A percentile compares a stretch with the other conserved stretches of the same genome.
phyloP scores from a whole-genome alignment of 176 grass and related monocot species.

The Cocos nucifera region DNA sequence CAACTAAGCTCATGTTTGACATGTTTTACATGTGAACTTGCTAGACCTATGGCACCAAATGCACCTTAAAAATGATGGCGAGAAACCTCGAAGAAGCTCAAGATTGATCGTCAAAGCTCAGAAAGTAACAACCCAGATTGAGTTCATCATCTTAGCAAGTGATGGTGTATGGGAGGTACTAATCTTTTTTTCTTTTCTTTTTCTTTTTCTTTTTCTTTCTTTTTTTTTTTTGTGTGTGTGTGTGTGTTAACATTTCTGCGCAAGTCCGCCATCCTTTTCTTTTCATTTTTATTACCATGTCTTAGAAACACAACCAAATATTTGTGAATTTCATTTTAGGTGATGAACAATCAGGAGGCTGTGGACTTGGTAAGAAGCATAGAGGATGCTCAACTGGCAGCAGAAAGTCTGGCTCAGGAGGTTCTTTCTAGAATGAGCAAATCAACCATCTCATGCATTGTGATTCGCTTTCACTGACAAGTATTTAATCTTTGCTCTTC shows the following conservation, averaged over 20 bases:
- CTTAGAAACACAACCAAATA: too few species aligned
- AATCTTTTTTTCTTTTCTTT: too few species aligned
- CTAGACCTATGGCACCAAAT: conserved; percentile 1
- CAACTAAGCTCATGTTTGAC: background rate
- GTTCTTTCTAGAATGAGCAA: conserved; percentile 27
- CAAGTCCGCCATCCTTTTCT: too few species aligned
- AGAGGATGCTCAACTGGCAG: conserved; percentile 29
- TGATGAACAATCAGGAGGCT: conserved; percentile 19
- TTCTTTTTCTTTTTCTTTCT: too few species aligned
- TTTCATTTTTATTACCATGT: too few species aligned
- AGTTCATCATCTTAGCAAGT: conserved; percentile 27
- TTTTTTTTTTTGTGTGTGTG: too few species aligned
- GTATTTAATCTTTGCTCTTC: too few species aligned
- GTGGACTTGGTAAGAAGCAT: conserved; percentile 13
- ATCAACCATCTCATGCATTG: conserved; percentile 20
- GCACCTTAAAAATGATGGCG: conserved; percentile 5
- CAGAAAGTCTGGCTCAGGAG: conserved; percentile 23
- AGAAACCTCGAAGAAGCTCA: conserved; percentile 1
- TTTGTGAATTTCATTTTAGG: conserved; percentile 3
- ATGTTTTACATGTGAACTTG: background rate
- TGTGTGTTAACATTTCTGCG: too few species aligned
- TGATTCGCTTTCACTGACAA: conserved; percentile 14
- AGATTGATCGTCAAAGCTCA: conserved; percentile 7
- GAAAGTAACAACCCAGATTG: conserved; percentile 13
- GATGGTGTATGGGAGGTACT: conserved; percentile 25